Conservation (phyloP, 306 rosid species). For the Quillaja saponaria region DNA sequence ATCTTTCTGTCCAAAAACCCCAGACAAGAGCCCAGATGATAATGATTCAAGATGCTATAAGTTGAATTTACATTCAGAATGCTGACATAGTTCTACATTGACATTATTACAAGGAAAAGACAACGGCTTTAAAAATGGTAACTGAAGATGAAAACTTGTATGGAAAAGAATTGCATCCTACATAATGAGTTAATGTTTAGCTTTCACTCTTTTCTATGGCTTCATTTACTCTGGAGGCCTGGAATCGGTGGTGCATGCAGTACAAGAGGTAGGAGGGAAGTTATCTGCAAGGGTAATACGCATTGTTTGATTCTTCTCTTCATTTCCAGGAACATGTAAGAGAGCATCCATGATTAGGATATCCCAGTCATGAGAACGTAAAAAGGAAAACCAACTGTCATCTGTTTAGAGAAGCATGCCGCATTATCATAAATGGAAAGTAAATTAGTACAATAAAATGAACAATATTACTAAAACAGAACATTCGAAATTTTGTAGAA, state of each 20-base stretch:
- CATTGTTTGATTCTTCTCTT: slow-evolving; percentile 58
- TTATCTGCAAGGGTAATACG: slow-evolving; percentile 60
- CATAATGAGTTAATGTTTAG: background rate
- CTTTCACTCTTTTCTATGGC: slow-evolving; percentile 49
- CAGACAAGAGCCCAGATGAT: too few species aligned
- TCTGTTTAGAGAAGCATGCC: slow-evolving; percentile 48
- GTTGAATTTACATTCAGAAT: too few species aligned
- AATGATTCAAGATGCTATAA: too few species aligned
- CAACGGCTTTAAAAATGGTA: too few species aligned
- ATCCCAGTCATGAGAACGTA: slow-evolving; percentile 79
- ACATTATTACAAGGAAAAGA: too few species aligned
- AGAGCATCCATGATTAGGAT: slow-evolving; percentile 90
- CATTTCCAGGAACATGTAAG: slow-evolving; percentile 79
- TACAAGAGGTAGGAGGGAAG: slow-evolving; percentile 37
- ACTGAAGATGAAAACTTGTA: too few species aligned
- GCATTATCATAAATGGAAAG: slow-evolving; percentile 4
- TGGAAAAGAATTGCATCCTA: too few species aligned
- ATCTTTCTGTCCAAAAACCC: too few species aligned
- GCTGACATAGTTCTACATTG: too few species aligned
- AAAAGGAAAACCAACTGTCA: slow-evolving; percentile 68
- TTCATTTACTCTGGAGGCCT: slow-evolving; percentile 35
- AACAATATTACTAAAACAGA: too few species aligned
- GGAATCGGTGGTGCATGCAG: slow-evolving; percentile 49
- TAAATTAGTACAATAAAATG: too few species aligned
- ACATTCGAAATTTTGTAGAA: too few species aligned